phyloP scores from a whole-genome alignment of 2,329 filamentous ascomycete genomes.

The Xylaria sp. region DNA sequence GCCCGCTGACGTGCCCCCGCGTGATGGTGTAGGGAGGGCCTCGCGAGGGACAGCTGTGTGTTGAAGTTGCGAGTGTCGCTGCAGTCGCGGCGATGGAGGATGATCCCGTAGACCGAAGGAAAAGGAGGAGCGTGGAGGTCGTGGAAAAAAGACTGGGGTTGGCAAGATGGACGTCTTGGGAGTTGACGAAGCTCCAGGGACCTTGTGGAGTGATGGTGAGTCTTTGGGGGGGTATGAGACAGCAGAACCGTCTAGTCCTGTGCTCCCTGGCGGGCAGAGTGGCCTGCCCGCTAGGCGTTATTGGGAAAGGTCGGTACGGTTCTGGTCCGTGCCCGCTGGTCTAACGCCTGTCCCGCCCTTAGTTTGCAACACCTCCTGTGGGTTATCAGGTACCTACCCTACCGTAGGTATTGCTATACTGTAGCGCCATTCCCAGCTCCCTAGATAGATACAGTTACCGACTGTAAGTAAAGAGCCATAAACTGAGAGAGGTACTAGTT shows the following conservation, averaged over 20 bases:
- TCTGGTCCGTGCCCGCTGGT: constrained; percentile 20
- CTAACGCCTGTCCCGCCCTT: background rate
- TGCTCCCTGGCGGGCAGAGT: background rate
- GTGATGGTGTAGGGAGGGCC: constrained; percentile 21
- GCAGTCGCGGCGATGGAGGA: constrained; percentile 19
- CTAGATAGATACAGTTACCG: no score
- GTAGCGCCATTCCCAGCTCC: no score
- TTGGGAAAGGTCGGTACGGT: background rate
- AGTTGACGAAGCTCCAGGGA: constrained; percentile 29
- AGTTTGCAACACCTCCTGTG: background rate
- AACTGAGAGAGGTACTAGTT: no score
- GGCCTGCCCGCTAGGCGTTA: background rate
- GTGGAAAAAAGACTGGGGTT: constrained; percentile 31
- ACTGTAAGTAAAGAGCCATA: no score
- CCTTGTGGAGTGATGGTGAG: constrained; percentile 21
- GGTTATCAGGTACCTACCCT: background rate
- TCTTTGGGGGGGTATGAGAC: constrained; percentile 7
- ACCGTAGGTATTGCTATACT: background rate
- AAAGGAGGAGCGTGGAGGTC: constrained; percentile 19
- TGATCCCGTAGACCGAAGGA: constrained; percentile 1
- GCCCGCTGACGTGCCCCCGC: constrained; percentile 31
- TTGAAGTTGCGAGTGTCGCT: constrained; percentile 9
- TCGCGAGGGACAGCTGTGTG: constrained; percentile 13
- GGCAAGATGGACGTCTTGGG: constrained; percentile 23
- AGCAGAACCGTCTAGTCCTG: constrained; percentile 7